Conservation (phyloP, 345 rosid species). For the Eutrema heterophyllum region DNA sequence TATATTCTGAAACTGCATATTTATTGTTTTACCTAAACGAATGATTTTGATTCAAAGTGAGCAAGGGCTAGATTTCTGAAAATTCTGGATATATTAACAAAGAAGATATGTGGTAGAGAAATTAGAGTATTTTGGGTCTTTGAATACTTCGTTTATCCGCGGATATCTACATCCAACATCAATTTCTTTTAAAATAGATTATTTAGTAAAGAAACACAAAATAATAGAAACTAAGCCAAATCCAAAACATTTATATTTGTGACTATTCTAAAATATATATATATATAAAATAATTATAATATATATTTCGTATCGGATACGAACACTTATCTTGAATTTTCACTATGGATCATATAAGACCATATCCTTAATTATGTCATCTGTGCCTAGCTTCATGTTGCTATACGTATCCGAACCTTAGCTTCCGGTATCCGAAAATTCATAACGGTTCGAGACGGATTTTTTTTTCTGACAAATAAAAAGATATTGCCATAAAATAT, state of each 20-base stretch:
- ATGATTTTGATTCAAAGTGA: background rate
- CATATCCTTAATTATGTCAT: background rate
- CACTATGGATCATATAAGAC: background rate
- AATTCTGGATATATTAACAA: background rate
- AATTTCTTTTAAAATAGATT: background rate
- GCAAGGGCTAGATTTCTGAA: too few relatives aligned
- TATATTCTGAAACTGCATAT: constrained; percentile 9
- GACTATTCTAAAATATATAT: background rate
- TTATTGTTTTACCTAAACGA: constrained; percentile 3
- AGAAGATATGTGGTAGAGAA: background rate
- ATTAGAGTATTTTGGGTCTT: too few relatives aligned
- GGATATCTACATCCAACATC: background rate
- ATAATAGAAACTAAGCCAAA: background rate
- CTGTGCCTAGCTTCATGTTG: background rate
- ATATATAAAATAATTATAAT: too few relatives aligned
- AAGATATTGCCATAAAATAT: background rate
- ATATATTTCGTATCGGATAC: too few relatives aligned
- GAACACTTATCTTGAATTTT: background rate
- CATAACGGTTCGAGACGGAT: background rate
- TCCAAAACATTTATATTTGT: background rate
- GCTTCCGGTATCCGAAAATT: background rate
- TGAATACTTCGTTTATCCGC: too few relatives aligned
- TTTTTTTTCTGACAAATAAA: background rate
- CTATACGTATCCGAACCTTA: too few relatives aligned
- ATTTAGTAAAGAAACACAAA: background rate